These are phyloP conservation scores for Astrothelium macrocarpum DNA, from an alignment of 495 filamentous ascomycete genomes.

Conservation along the genomic window DNA sequence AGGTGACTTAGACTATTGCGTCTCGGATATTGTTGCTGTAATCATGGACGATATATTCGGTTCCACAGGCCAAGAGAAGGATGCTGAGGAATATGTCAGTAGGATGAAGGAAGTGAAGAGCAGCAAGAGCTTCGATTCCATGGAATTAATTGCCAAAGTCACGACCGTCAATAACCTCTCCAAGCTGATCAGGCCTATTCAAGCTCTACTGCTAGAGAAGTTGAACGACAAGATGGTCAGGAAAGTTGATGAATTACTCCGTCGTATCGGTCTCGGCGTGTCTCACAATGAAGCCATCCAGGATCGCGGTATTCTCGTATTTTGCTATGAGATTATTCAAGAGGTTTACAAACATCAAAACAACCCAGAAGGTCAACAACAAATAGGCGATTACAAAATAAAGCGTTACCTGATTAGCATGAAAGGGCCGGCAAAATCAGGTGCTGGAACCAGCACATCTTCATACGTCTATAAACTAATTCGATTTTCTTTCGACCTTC, in stretches of 20 bases:
- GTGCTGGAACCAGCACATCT: slow-evolving; percentile 53
- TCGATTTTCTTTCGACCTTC: slow-evolving; percentile 75
- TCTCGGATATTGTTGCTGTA: slow-evolving; percentile 63
- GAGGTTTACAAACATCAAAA: slow-evolving; percentile 57
- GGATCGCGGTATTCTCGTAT: slow-evolving; percentile 70
- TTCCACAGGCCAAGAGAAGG: slow-evolving; percentile 90
- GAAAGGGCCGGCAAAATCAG: slow-evolving; percentile 60
- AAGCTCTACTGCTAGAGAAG: slow-evolving; percentile 68
- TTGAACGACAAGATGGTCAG: slow-evolving; percentile 66
- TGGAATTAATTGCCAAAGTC: slow-evolving; percentile 80
- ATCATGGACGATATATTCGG: slow-evolving; percentile 98
- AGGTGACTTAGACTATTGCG: slow-evolving; percentile 83
- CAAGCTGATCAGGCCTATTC: slow-evolving; percentile 65
- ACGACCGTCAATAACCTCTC: slow-evolving; percentile 65
- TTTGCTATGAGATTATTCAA: slow-evolving; percentile 88
- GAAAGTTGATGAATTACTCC: slow-evolving; percentile 84
- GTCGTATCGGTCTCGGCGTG: slow-evolving; percentile 72
- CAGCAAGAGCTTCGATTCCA: slow-evolving; percentile 94
- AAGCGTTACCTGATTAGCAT: slow-evolving; percentile 66
- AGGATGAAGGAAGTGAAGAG: slow-evolving; percentile 96
- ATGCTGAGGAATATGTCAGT: slow-evolving; percentile 88
- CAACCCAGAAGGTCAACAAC: slow-evolving; percentile 33
- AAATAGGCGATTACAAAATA: slow-evolving; percentile 43
- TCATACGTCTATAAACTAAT: slow-evolving; percentile 75
- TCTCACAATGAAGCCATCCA: slow-evolving; percentile 65